These are phyloP conservation scores for Penicillium pulvis DNA, from an alignment of 495 filamentous ascomycete genomes.

Conservation along the genomic window DNA sequence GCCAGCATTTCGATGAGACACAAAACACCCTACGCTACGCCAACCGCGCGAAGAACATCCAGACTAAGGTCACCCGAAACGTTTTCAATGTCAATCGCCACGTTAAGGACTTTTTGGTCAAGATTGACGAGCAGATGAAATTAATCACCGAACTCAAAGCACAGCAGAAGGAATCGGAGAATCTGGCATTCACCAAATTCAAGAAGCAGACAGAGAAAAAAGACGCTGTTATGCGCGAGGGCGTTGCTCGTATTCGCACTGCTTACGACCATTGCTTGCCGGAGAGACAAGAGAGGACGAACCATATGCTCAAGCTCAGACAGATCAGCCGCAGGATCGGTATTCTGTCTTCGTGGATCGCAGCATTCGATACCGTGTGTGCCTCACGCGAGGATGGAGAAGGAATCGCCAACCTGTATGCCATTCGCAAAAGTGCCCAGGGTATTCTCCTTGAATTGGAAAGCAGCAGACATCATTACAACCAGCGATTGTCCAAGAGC, in stretches of 20 bases:
- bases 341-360: slow-evolving; percentile 86
- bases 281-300: slow-evolving; percentile 77
- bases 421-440: slow-evolving; percentile 84
- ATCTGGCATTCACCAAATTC: slow-evolving; percentile 83
- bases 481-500: slow-evolving; percentile 73
- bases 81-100: slow-evolving; percentile 99
- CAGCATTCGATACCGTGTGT: slow-evolving; percentile 84
- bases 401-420: slow-evolving; percentile 63
- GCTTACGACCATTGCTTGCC: slow-evolving; percentile 82
- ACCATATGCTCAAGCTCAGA: slow-evolving; percentile 77
- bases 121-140: slow-evolving; percentile 94
- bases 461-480: slow-evolving; percentile 83
- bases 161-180: slow-evolving; percentile 90
- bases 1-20: slow-evolving; percentile 96
- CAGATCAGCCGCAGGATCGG: slow-evolving; percentile 83
- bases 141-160: slow-evolving; percentile 92
- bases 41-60: slow-evolving; percentile 98
- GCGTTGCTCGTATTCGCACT: slow-evolving; percentile 72
- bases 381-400: slow-evolving; percentile 68
- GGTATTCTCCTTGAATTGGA: slow-evolving; percentile 88
- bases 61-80: slow-evolving; percentile 97
- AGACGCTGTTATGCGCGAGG: slow-evolving; percentile 75
- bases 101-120: slow-evolving; percentile 96
- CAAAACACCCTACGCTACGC: slow-evolving; percentile 98
- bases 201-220: slow-evolving; percentile 84